Percentiles rank a stretch among this genome's conserved stretches.
phyloP scores from a whole-genome alignment of 2,329 filamentous ascomycete species.

The Alternaria sp. region DNA sequence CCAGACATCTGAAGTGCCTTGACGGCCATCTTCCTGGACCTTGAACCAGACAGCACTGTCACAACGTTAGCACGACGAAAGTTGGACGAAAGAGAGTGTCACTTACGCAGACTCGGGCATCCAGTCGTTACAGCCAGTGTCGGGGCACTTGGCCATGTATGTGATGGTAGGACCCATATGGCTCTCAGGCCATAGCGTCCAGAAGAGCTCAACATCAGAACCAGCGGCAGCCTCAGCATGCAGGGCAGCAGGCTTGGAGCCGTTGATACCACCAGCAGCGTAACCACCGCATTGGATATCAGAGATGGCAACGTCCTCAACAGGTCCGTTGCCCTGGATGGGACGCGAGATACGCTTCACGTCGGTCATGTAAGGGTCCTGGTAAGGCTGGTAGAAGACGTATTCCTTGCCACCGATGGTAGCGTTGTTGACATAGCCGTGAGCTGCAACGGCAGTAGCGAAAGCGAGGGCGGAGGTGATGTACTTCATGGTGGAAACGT shows the following conservation, averaged over 20 bases:
- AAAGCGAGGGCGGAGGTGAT: conserved; percentile 38
- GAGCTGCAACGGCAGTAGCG: conserved; percentile 41
- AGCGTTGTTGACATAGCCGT: conserved; percentile 49
- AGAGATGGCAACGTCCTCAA: conserved; percentile 61
- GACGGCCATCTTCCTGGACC: conserved; percentile 60
- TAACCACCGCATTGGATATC: conserved; percentile 67
- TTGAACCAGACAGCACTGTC: conserved; percentile 64
- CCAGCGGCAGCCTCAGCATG: conserved; percentile 64
- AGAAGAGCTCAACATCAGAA: conserved; percentile 61
- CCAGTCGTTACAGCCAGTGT: conserved; percentile 60
- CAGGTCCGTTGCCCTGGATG: conserved; percentile 66
- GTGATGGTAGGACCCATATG: conserved; percentile 65
- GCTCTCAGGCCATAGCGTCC: conserved; percentile 61
- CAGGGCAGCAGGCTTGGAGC: conserved; percentile 63
- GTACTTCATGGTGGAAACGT: conserved; percentile 41
- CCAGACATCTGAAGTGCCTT: conserved; percentile 62
- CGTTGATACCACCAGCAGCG: conserved; percentile 57
- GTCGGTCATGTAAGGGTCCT: conserved; percentile 44
- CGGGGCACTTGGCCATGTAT: conserved; percentile 68
- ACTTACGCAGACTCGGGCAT: conserved; percentile 54
- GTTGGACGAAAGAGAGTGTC: background rate
- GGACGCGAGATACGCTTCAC: conserved; percentile 63
- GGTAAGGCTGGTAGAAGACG: conserved; percentile 48
- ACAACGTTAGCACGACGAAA: conserved; percentile 19
- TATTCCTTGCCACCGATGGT: conserved; percentile 44